Percentiles rank a stretch among this genome's conserved stretches.
Conservation (phyloP, 2,329 filamentous ascomycete species). For the Aspergillus phoenicis region DNA sequence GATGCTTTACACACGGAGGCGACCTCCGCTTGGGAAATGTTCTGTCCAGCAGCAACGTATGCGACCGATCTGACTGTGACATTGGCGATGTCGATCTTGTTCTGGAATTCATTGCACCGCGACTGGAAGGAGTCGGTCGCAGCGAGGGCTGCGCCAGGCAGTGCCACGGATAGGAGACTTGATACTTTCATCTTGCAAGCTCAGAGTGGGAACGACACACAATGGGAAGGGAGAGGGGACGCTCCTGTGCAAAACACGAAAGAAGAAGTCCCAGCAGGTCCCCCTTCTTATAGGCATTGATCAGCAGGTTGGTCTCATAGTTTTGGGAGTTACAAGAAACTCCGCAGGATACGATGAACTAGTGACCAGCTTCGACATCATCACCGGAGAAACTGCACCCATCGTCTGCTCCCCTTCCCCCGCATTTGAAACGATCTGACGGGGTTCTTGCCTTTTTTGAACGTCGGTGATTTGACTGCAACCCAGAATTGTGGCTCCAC, state of each 20-base stretch:
- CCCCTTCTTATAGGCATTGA: neutral
- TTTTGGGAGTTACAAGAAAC: neutral
- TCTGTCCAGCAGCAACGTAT: neutral
- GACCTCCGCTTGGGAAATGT: constrained; percentile 1
- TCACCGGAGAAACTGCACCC: neutral
- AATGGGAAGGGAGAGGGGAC: neutral
- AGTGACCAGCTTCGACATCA: neutral
- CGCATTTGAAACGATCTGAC: neutral
- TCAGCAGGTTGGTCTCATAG: neutral
- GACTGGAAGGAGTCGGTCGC: neutral
- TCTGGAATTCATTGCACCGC: neutral
- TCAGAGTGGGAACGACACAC: neutral
- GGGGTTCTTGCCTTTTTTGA: neutral
- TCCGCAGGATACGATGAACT: neutral
- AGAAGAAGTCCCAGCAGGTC: neutral
- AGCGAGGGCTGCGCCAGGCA: neutral
- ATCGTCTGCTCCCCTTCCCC: neutral
- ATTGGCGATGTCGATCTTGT: neutral
- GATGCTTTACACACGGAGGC: neutral
- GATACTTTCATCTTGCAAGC: neutral
- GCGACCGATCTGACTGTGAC: neutral
- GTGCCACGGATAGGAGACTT: neutral
- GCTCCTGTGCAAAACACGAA: neutral
- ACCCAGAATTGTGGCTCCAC: neutral
- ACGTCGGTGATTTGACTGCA: neutral